Base-by-base conservation (phyloP, 2,329 filamentous ascomycete genomes). In the Hypoxylon sp. region DNA sequence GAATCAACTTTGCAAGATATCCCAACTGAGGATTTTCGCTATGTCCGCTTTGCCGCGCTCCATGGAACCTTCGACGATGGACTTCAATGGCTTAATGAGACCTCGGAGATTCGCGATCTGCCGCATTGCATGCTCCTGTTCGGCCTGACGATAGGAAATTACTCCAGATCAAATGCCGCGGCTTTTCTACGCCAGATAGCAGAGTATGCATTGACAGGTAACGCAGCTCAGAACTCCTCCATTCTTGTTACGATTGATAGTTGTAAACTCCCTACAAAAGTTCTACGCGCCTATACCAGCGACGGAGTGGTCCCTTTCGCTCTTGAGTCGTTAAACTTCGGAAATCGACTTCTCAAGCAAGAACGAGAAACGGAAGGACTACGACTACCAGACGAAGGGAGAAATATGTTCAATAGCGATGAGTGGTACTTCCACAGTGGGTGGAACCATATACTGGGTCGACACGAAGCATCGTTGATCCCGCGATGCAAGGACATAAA, bases 1-100 rank as follows among this genome's bases (percentile, higher is more conserved):
- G 33, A 10, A 26, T 53, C 51, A n/a, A 53, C 51, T 11, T 22
- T 53, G 22, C 9, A 26, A 26, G 51, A 31, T 19, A 53, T 53
- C 22, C 33, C 51, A 19, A 53, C 51, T 5, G 51, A 53, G 17
- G 51, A 53, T 5, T 53, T 53, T 26, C 33, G 14, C 9, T 8
- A 42, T 17, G 37, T 42, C 13, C 37, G 37, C 13, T 42, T 42
- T 42, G 13, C 37, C 37, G 37, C 37, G 2, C 37, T 42, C 13
- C 37, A 42, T 8, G 37, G 37, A 6, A 42, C 37, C 4, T 42
- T 42, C n/a, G 37, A 42, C 3, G 37, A 42, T 42, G 37, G 37
- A 17, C n/a, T 42, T 14, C 37, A 42, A 5, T 42, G 37, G 37
- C 37, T 42, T 17, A 42, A 42, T 9, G 37, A 42, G 37, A 42